Base-by-base conservation (phyloP, 257 asterid species). In the Fraxinus cuspidata region DNA sequence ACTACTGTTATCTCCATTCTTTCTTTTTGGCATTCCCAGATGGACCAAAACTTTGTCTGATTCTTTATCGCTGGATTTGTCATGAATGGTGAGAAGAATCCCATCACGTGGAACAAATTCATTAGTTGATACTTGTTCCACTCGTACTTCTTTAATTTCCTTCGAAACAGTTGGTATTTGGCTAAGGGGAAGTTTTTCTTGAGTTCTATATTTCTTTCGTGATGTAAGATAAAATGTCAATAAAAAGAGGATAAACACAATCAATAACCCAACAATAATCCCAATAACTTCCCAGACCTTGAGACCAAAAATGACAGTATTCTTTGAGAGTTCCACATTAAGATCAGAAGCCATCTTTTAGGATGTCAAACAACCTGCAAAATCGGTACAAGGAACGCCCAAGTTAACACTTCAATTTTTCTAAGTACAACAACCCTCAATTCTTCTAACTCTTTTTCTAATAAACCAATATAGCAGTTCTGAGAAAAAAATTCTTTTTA, bases 281-380 rank as follows among this genome's bases (percentile, higher is more conserved):
- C 97, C 99, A 34, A 94, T 88, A 70, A 92, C 79, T 86, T 94
- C 94, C 99, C 99, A 94, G 53, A 94, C 97, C 85, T 90, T 89
- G 83, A 94, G 90, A 70, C 91, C 89, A 58, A 92, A 86, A 68
- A 91, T 2, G 53, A 90, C 92, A 18, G 97, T 89, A 37, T 79
- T 82, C 75, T 88, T 78, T n/a, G 92, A 91, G 12, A 94, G 87
- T 67, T 86, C 84, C 21, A 89, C 49, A 75, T 90, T 90, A 38
- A 94, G 97, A 89, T 90, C 89, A 86, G 96, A 87, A 79, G 89
- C 93, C 98, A 94, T 94, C 53, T 68, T 67, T 80, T 84, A 83
- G 64, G 66, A 83, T 71, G 84, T 73, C 70, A 83, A 81, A 74
- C 75, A 75, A 71, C 87, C 93, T 86, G 87, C 75, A 76, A 35